Base-by-base conservation (phyloP, 129 eudicot species). In the Chrysanthemum lavandulifolium region DNA sequence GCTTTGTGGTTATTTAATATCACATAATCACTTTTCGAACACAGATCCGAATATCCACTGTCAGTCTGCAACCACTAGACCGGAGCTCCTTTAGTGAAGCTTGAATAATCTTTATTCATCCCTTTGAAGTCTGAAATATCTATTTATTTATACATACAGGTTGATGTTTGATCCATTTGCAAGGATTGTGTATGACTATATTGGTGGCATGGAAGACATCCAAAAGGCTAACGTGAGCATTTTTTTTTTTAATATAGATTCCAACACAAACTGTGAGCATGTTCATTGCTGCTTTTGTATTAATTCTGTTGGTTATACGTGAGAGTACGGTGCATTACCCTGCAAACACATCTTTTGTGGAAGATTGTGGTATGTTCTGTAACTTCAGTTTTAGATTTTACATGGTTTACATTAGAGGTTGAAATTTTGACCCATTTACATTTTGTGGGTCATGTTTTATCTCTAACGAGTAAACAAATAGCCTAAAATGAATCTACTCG, bases 121-220 rank as follows among this genome's bases (percentile, higher is more conserved):
- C 60, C 48, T 56, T 45, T 36, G 19, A 74, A 33, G 33, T 29
- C 33, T 29, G 33, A 29, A 29, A 29, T 29, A 29, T 29, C 33
- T 43, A 69, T 72, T 45, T 66, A 14, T 36, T 76, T 25, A n/a
- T 71, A 7, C 65, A 29, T 79, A 64, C 83, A 87, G 92, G 80
- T 75, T 87, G 82, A 84, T 87, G 83, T 84, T 84, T 84, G 92
- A 87, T 68, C 92, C 92, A 10, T 84, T 79, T 77, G 70, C 83
- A 23, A 82, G 83, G 78, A 76, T 82, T 9, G 87, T 87, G 15
- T 87, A 87, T 80, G 92, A 87, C 71, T 87, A 87, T 75, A 70
- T 73, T 65, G 92, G 92, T 64, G 92, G 92, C 63, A 66, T 87
- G 77, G 88, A 87, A 80, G 92, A 87, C 73, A 76, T 87, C 67